Base-by-base conservation (phyloP, 2,329 filamentous ascomycete species). In the Spiromastix sp. region DNA sequence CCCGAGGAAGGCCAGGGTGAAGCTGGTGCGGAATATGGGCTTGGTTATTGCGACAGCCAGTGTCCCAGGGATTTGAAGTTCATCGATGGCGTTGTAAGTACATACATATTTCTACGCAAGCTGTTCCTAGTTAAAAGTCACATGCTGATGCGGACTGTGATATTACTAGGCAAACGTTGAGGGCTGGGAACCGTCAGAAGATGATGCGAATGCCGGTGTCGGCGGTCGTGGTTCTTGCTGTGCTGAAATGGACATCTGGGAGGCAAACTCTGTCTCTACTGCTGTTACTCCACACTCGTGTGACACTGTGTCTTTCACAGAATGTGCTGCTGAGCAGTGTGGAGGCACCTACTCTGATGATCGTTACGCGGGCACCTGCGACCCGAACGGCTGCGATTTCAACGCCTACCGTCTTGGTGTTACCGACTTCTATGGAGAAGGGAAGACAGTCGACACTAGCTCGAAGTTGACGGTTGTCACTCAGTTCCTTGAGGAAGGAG, bases 351-450 rank as follows among this genome's bases (percentile, higher is more conserved):
- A 58, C 35, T 49, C 66, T 52, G 38, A 46, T 34, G 57, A 68
- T 49, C 70, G 73, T 41, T 77, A 77, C 52, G 56, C 48, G 24
- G 73, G 74, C 35, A 52, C 67, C 39, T 79, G 76, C 54, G 76
- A 79, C 55, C 70, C 72, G 45, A 72, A 77, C 48, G 75, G 75
- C 25, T 79, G 75, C 50, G 75, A 78, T 53, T 78, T 74, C 69
- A 77, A 77, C 67, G 49, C 63, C 27, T 79, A 72, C 68, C 73
- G 75, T 53, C 64, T 72, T 63, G 75, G 76, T 43, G 66, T 72
- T 56, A 61, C 60, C 40, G 59, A 59, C 52, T 79, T 77, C 64
- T 78, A 74, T 60, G 76, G 74, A 41, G 55, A 63, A 1, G 61
- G 63, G 46, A 63, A 61, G 48, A 73, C 61, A 36, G 58, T 79